Evolutionary conservation across 1,139 yeast species (phyloP), one percentile per base, ranked within the genome.

Genomic region (Blastobotrys indianensis): DNA sequence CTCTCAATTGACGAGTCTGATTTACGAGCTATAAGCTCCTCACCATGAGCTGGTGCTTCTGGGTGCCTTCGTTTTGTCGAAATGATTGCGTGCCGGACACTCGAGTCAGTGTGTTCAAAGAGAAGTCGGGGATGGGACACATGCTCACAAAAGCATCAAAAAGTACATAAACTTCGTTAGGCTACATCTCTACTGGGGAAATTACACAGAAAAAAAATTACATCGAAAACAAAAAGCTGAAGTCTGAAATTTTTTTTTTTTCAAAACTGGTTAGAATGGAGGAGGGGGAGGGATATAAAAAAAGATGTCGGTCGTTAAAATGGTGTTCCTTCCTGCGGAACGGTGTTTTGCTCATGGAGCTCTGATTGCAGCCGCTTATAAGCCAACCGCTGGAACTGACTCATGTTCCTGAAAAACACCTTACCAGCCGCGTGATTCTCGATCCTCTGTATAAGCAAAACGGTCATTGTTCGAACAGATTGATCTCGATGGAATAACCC

Each of bases 401-500:
- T 59, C 46, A 63, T 51, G 25, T 55, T 42, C 23, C 51, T 54
- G 50, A 56, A 57, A 42, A 58, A 61, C 38, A 54, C 54, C 47
- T 54, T 54, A 23, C 67, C 67, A 2, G 67, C 67, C 3, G 58
- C 47, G 42, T 65, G 68, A 35, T 50, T 47, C 45, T 62, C 61
- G 37, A 66, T 58, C 5, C 65, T 56, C 37, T 54, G 54, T 33
- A 66, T 51, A 23, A 66, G 51, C n/a, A 56, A 52, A 15, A 54
- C 58, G 1, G 61, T 60, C 42, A 57, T 57, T 3, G 51, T 39
- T 17, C 70, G 55, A 6, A 64, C 62, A 15, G 51, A 51, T 2
- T 55, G 44, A 38, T 52, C 56, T 11, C 62, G 63, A 50, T 67
- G 71, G 47, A 65, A 64, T 31, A 67, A 52, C 2, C 71, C 71